Base-by-base conservation (phyloP, 2,329 filamentous ascomycete genomes). In the Microcera coccophila region DNA sequence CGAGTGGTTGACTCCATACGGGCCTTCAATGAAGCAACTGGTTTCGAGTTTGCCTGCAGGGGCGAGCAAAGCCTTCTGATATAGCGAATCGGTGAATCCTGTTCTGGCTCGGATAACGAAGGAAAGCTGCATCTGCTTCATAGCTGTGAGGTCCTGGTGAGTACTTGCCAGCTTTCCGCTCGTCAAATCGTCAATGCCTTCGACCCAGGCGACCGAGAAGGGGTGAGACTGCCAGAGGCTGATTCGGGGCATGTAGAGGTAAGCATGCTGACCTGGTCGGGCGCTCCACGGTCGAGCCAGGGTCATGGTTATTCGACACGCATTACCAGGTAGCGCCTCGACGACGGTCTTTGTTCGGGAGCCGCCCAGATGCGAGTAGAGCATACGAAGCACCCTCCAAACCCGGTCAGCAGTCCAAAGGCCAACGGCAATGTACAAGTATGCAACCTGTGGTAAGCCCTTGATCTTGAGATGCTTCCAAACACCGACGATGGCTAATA, bases 261-360 rank as follows among this genome's bases (percentile, higher is more conserved):
- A 91, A 26, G 85, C 82, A 61, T 91, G 86, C 64, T 90, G 85
- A 26, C 86, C 85, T 0, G 86, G 82, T 45, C 74, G 73, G 72
- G 87, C 87, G 31, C 69, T 76, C 85, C 86, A 90, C n/a, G 85
- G 84, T 34, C 85, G 81, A 9, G 85, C 81, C 71, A 90, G 78
- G 41, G 78, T 82, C 38, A 89, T 76, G 1, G 85, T 90, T 39
- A 91, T 75, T 37, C 85, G 81, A 55, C 81, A 75, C 7, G 86
- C 85, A 54, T 89, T 85, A 48, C 85, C 87, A 12, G 86, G 85
- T 9, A 90, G 76, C 10, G 85, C 83, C 63, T 90, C 85, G 9
- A 90, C 75, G 15, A 87, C 72, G 9, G 85, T 84, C 54, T 73
- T 78, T 44, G 82, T 85, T 39, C 84, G 80, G 34, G 83, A 81